These are phyloP conservation scores for Dichotomocladium elegans DNA, from an alignment of 371 early-diverging fungal species.

Conservation along the genomic window DNA sequence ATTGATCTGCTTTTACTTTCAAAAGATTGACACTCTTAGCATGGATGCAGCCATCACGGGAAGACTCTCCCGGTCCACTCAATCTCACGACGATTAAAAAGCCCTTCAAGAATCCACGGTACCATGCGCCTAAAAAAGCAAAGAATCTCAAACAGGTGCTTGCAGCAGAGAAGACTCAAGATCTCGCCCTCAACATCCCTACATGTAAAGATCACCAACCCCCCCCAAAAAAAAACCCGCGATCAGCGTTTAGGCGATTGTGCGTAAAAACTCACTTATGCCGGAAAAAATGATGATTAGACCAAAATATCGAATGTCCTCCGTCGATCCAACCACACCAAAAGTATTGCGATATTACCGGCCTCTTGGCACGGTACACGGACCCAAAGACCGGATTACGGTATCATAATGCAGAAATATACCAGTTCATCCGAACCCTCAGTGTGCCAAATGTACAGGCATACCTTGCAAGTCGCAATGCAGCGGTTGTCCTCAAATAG, in stretches of 20 bases:
- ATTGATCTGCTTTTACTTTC: background rate
- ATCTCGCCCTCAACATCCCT: slow-evolving; percentile 61
- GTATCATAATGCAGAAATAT: slow-evolving; percentile 81
- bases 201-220: slow-evolving; percentile 59
- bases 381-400: slow-evolving; percentile 86
- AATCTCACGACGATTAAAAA: slow-evolving; percentile 31
- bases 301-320: slow-evolving; percentile 80
- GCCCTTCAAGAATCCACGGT: slow-evolving; percentile 71
- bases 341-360: slow-evolving; percentile 92
- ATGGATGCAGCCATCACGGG: background rate
- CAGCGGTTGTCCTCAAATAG: slow-evolving; percentile 70
- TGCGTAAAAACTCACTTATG: background rate
- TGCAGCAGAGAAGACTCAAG: slow-evolving; percentile 62
- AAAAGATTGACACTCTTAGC: too few species aligned
- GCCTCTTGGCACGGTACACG: slow-evolving; percentile 77
- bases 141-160: slow-evolving; percentile 80
- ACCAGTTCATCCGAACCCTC: slow-evolving; percentile 70
- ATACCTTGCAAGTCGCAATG: slow-evolving; percentile 77
- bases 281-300: too few species aligned
- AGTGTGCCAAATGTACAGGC: slow-evolving; percentile 78
- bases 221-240: too few species aligned
- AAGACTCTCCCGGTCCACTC: slow-evolving; percentile 17
- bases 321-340: slow-evolving; percentile 81
- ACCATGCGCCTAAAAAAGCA: slow-evolving; percentile 63
- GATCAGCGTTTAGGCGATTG: too few species aligned